Evolutionary conservation across 1,284 basidiomycete genomes (phyloP), one percentile per base, ranked within the genome.

Genomic region (Leccinum angustisporum): DNA sequence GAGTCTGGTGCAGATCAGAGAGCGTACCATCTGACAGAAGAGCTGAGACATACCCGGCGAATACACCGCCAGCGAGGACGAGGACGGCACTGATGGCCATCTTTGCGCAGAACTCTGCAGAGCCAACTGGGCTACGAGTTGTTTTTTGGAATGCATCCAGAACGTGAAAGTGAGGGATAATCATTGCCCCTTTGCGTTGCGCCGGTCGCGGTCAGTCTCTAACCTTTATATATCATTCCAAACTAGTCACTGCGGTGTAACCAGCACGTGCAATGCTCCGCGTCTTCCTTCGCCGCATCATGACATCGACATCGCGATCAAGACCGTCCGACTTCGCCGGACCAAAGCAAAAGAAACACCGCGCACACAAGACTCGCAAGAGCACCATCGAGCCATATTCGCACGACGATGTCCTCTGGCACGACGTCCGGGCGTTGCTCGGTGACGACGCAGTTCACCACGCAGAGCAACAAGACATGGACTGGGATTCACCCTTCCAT

Each of bases 21-120:
- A 3, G 14, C 0, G 21, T 4, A 27, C 13, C 0, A 1, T 5
- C 0, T 53, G 38, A 48, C 21, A 25, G n/a, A 6, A 10, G 16
- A 25, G 4, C n/a, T 6, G 7, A 10, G 2, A 5, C 43, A 1
- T 33, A 92, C 92, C 93, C 94, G 31, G 93, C 91, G 73, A 96
- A 95, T 11, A 92, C 87, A 60, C 93, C 94, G 14, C 93, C 94
- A 0, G 85, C 78, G 1, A 96, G 77, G 11, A 95, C 92, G 31
- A 96, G 81, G 1, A 76, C 73, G 6, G 79, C 78, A 63, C 90
- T 90, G 60, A 92, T 75, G 30, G 83, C 63, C 34, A 95, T 76
- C 72, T 92, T 91, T 68, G 79, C 84, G 81, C 83, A 89, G 74
- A 92, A 91, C 58, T 83, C 81, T 4, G 80, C 68, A 0, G 82